Evolutionary conservation across 208 protist genomes (phyloP), one percentile per base, ranked within the genome.

Genomic region (Leptomonas pyrrhocoris): DNA sequence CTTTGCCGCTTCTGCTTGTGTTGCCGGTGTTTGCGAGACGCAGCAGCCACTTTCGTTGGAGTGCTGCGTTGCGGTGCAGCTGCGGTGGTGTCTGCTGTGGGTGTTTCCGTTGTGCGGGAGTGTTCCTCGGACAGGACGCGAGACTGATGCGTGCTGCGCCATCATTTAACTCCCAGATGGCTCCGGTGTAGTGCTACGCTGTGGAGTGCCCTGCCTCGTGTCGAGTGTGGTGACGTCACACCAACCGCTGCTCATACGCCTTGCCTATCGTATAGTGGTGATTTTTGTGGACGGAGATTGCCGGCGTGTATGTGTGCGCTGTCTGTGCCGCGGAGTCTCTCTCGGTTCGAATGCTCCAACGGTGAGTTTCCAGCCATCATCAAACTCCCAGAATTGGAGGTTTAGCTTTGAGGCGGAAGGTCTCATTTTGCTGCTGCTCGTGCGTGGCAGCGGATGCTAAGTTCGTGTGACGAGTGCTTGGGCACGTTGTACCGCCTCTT

Each of bases 1-100:
- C 81, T 85, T 81, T 75, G 80, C 79, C 79, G 74, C 74, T 79
- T 78, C 74, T 85, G 79, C 81, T 46, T 70, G 42, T 42, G 54
- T 36, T n/a, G n/a, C n/a, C n/a, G n/a, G 46, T 23, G 42, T 23
- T 63, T 9, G 23, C 55, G 62, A 54, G 66, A 56, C 56, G 30
- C 51, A 38, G 23, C 51, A 62, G 30, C 68, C 28, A 36, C 31
- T n/a, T n/a, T n/a, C 34, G 53, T 16, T 53, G 18, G 23, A 9
- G 21, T 23, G 43, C 42, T 38, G 34, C 34, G 34, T 38, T 38
- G 49, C 8, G 16, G 43, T 38, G 34, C n/a, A n/a, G n/a, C n/a
- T n/a, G 18, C 18, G 18, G 43, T n/a, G 43, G 43, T 48, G 43
- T 3, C 18, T 48, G 18, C 43, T n/a, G n/a, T 56, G 13, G 11